These are phyloP conservation scores for Termitomyces sp. DNA, from an alignment of 768 basidiomycete genomes.

Conservation along the genomic window DNA sequence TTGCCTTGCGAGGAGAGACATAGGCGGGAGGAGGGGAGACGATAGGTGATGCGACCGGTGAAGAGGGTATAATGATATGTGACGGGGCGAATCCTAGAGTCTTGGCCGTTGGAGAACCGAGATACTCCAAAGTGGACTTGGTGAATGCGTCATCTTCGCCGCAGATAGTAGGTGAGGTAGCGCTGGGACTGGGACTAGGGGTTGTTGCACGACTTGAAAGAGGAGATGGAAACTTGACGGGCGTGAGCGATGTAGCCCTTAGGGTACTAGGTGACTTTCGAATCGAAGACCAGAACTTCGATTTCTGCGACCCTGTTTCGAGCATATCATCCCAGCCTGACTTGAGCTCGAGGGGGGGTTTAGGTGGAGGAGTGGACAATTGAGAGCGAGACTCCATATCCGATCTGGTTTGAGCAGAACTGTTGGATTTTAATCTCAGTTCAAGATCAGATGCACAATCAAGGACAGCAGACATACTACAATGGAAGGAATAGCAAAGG, in stretches of 20 bases:
- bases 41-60: constrained; percentile 10
- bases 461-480: constrained; percentile 16
- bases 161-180: constrained; percentile 8
- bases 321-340: constrained; percentile 53
- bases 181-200: constrained; percentile 24
- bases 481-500: constrained; percentile 16
- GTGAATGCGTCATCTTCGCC: constrained; percentile 38
- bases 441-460: background rate
- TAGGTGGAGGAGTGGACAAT: constrained; percentile 17
- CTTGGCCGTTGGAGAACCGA: constrained; percentile 42
- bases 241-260: constrained; percentile 15
- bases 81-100: constrained; percentile 35
- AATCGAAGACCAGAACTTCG: constrained; percentile 17
- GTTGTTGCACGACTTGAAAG: constrained; percentile 23
- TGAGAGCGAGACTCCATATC: constrained; percentile 16
- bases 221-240: constrained; percentile 15
- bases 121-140: constrained; percentile 39
- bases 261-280: constrained; percentile 18
- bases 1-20: constrained; percentile 13
- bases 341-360: constrained; percentile 32
- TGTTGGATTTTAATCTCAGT: background rate
- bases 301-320: constrained; percentile 24
- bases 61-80: constrained; percentile 6
- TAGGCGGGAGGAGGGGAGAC: constrained; percentile 17
- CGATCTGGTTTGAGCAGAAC: constrained; percentile 4